phyloP scores from a whole-genome alignment of 2,329 filamentous ascomycete species.

The Pseudofabraea citricarpa region DNA sequence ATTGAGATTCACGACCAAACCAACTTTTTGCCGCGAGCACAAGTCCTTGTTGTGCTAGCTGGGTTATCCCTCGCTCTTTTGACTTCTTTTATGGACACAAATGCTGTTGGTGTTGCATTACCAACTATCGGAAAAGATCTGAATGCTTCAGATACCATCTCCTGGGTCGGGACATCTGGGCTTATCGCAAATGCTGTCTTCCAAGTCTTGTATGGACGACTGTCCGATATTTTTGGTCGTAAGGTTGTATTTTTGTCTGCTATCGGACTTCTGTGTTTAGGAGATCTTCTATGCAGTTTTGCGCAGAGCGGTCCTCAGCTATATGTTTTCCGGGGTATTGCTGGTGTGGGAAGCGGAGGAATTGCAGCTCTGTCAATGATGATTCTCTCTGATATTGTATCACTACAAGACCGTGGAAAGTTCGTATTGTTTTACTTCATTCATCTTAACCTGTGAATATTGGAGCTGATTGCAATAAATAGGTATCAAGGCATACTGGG shows the following conservation, averaged over 20 bases:
- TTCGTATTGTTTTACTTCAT: no score
- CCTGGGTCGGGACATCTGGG: constrained; percentile 44
- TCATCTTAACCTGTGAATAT: no score
- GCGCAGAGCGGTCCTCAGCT: constrained; percentile 35
- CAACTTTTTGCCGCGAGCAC: constrained; percentile 43
- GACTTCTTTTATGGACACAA: constrained; percentile 52
- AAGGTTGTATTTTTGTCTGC: constrained; percentile 29
- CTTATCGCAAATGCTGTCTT: constrained; percentile 45
- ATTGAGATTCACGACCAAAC: no score
- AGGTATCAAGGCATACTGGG: constrained; percentile 30
- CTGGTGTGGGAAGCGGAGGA: constrained; percentile 45
- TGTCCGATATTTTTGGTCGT: constrained; percentile 43
- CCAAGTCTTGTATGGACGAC: constrained; percentile 40
- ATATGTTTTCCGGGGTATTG: constrained; percentile 44
- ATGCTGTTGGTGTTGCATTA: constrained; percentile 40
- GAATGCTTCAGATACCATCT: constrained; percentile 36
- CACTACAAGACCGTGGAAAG: constrained; percentile 38
- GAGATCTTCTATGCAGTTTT: constrained; percentile 38
- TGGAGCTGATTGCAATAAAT: no score
- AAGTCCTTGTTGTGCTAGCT: constrained; percentile 40
- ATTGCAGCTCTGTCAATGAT: constrained; percentile 39
- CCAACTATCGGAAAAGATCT: constrained; percentile 38
- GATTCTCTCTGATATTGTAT: constrained; percentile 45
- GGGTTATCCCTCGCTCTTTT: constrained; percentile 44
- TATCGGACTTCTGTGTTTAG: constrained; percentile 37